Evolutionary conservation across 1,284 basidiomycete species (phyloP).

Genomic region (Ceratobasidium sp.): DNA sequence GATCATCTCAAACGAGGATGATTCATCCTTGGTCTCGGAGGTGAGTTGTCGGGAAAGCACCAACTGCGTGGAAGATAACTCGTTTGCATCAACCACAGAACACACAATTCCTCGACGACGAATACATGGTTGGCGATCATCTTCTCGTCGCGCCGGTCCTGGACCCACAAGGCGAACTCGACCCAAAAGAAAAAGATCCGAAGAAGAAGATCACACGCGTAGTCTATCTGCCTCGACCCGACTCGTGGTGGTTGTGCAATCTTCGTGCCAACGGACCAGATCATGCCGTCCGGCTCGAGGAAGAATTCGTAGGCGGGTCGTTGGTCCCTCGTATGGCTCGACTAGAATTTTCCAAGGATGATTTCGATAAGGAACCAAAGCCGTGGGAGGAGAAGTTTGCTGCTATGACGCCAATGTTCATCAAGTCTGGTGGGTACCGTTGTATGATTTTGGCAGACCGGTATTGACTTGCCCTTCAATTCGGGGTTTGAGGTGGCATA

Average conservation of each 20-base stretch:
- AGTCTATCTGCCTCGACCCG: conserved; percentile 39
- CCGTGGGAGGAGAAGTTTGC: conserved; percentile 7
- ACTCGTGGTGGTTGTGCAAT: conserved; percentile 41
- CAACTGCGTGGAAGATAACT: too few relatives aligned
- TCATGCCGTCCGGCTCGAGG: conserved; percentile 8
- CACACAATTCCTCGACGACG: conserved; percentile 37
- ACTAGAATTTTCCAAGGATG: too few relatives aligned
- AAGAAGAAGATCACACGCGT: conserved; percentile 28
- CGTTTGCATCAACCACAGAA: too few relatives aligned
- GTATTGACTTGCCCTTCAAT: background rate
- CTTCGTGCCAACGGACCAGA: conserved; percentile 39
- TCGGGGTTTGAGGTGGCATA: conserved; percentile 27
- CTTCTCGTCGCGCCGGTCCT: conserved; percentile 40
- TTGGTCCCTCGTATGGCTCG: conserved; percentile 23
- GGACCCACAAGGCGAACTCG: conserved; percentile 1
- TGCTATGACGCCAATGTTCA: conserved; percentile 44
- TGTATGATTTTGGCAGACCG: background rate
- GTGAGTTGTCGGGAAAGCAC: background rate
- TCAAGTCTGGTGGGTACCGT: conserved; percentile 24
- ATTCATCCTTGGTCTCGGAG: conserved; percentile 33
- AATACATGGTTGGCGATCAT: conserved; percentile 43
- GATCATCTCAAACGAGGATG: conserved; percentile 43
- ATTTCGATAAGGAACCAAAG: conserved; percentile 4
- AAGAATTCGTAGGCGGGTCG: conserved; percentile 36
- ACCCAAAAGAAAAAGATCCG: too few relatives aligned